Percentiles rank a stretch among this genome's conserved stretches.
Evolutionary conservation across 83 land plant species (phyloP).

Genomic region (Larix sibirica): DNA sequence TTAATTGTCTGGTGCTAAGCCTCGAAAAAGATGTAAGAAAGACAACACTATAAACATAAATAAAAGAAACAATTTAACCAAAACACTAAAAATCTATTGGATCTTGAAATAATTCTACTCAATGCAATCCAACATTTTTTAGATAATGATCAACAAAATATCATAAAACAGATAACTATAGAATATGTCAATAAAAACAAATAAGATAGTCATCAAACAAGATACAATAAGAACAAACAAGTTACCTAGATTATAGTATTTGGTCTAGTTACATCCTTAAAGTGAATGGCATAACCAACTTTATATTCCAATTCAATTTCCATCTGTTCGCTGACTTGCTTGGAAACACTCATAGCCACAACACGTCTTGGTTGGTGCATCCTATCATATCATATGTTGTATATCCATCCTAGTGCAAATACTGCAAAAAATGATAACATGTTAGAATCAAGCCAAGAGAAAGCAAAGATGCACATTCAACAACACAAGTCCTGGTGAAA

Average conservation of each 20-base stretch:
- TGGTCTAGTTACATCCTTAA: conserved; percentile 92
- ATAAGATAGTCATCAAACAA: not conserved
- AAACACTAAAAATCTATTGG: not conserved
- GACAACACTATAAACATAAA: not conserved
- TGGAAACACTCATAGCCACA: conserved; percentile 95
- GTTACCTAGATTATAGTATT: conserved; percentile 80
- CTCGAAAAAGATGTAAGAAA: not conserved
- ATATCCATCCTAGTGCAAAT: conserved; percentile 72
- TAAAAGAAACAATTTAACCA: not conserved
- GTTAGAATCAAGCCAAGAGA: not conserved
- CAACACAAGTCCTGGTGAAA: not conserved
- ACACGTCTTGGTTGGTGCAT: conserved; percentile 96
- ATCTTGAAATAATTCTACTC: not conserved
- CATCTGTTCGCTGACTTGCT: conserved; percentile 93
- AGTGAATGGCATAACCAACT: conserved; percentile 96
- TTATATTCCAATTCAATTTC: conserved; percentile 77
- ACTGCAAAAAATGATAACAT: conserved; percentile 38
- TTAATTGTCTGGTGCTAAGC: not conserved
- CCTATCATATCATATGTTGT: conserved; percentile 72
- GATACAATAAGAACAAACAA: not conserved
- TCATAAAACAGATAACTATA: not conserved
- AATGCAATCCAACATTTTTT: not conserved
- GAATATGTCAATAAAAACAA: not conserved
- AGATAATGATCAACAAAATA: not conserved
- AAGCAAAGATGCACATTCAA: not conserved